Conservation (phyloP, 345 rosid species). For the Eucalyptus grandis region DNA sequence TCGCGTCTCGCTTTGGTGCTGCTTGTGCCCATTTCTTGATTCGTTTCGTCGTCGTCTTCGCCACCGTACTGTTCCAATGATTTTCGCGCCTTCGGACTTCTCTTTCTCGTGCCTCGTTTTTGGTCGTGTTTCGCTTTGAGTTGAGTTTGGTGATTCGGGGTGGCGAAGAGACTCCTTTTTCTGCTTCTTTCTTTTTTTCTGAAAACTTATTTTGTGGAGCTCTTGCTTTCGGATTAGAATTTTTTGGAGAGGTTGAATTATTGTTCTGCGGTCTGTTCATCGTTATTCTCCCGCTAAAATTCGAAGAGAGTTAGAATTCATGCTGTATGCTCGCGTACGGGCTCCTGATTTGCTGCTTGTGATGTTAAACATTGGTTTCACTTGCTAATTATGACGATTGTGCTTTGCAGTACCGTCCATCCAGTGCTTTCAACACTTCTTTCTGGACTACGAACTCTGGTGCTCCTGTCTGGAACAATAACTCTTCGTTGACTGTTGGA, state of each 20-base stretch:
- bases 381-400: not conserved
- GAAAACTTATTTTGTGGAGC: not conserved
- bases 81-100: not conserved
- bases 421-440: conserved; percentile 53
- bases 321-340: not conserved
- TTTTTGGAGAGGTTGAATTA: not conserved
- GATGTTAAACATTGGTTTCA: not conserved
- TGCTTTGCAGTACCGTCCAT: conserved; percentile 43
- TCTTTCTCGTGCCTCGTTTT: not conserved
- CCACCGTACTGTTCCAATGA: not conserved
- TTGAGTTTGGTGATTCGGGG: not conserved
- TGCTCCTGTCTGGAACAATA: conserved; percentile 75
- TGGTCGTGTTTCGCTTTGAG: not conserved
- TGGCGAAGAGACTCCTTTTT: not conserved
- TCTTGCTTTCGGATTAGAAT: not conserved
- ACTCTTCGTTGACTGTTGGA: conserved; percentile 72
- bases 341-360: not conserved
- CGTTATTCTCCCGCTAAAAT: not conserved
- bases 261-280: not conserved
- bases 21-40: not conserved
- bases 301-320: not conserved
- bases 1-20: not conserved
- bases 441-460: conserved; percentile 82
- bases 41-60: not conserved
- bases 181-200: not conserved